Evolutionary conservation across 179 eudicot genomes (phyloP), one percentile per base, ranked within the genome.

Genomic region (Silene noctiflora): DNA sequence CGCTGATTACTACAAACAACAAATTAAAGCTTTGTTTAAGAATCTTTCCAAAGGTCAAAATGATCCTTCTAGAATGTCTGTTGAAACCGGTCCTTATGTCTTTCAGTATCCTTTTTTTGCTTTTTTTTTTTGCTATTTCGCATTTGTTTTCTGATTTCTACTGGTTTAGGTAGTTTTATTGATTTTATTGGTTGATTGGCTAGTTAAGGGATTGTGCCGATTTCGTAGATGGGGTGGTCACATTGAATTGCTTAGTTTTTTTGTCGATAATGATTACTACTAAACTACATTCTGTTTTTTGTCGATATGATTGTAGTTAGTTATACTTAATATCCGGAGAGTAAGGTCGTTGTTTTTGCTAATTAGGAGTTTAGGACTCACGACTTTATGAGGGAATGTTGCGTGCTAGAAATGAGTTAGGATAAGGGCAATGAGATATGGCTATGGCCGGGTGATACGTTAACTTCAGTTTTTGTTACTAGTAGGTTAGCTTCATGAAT

Each of bases 11-110:
- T 94, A 94, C 84, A 94, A 94, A 82, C 97, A 92, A 82, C 97
- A 94, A 85, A 94, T 87, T 46, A 94, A 94, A 81, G 81, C 96
- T 44, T 87, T 94, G 91, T 94, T 94, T 74, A 91, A 93, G 80
- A 94, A 92, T 78, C 96, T 92, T 31, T 91, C 97, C 9, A 84
- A 88, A 78, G 98, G 96, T 79, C 96, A 88, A 44, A 89, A 91
- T 82, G 95, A 92, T 69, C 82, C 97, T 55, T 94, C 98, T 25
- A 87, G 97, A 78, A 94, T 94, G 98, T 94, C 98, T 0, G 74
- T 94, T 82, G 98, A 94, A 78, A 89, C 93, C 24, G 97, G 97
- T 70, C 93, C 98, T 69, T 94, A 89, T 58, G 76, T 94, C n/a
- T 92, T 94, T 75, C 91, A 94, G 98, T 94, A 94, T 94, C 98